Base-by-base conservation (phyloP, 495 filamentous ascomycete genomes). In the Aspergillus leporis region DNA sequence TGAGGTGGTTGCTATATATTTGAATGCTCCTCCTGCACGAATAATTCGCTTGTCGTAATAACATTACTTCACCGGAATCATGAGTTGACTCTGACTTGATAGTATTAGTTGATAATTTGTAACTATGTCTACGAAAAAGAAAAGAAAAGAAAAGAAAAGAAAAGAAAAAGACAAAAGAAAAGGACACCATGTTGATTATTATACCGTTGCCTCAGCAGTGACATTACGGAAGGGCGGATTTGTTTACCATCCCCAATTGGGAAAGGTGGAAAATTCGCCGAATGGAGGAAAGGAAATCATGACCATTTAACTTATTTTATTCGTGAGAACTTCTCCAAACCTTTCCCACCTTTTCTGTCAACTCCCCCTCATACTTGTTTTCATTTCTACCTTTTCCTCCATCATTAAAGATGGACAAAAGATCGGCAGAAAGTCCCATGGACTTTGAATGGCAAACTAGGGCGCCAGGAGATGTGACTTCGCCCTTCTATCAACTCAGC, bases 361-460 rank as follows among this genome's bases (percentile, higher is more conserved):
- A 30, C 23, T 47, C 16, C 38, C 51, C 36, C 51, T 41, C 40
- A 9, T 36, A 21, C 47, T 18, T 40, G 16, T 59, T 53, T 59
- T 40, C 19, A 31, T 48, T 47, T 61, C 51, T n/a, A 36, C 45
- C 31, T 19, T 61, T 45, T 47, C 53, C 50, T 64, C 58, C 58
- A 46, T 55, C 54, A 61, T 57, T 7, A 51, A 71, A 18, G 51
- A 81, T 76, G 72, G 71, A 75, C 21, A 71, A 66, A 53, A 72
- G 82, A 43, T 75, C 79, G 4, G 75, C 78, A 61, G 84, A 85
- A 58, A 83, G 77, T 76, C 86, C 85, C 7, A 89, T 89, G 86
- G 86, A 89, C 70, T 89, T 83, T 66, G 80, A 87, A 70, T 89
- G 78, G 79, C 78, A 87, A 60, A 80, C 77, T 21, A 71, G 74